phyloP scores from a whole-genome alignment of 2,329 filamentous ascomycete species.

The Ophiostoma quercus region DNA sequence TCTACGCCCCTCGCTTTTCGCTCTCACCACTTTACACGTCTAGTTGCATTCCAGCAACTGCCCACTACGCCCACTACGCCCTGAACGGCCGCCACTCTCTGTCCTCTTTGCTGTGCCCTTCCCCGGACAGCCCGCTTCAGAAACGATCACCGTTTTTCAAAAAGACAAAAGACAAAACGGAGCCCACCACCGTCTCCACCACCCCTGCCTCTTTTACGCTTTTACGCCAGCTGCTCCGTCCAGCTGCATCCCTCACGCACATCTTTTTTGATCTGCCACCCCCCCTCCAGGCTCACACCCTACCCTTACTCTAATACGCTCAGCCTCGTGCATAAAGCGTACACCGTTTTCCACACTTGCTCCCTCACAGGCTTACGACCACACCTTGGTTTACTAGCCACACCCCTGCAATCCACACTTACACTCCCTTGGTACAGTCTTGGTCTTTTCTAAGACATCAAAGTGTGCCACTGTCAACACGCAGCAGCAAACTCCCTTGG shows the following conservation, averaged over 20 bases:
- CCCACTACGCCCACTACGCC: conserved; percentile 10
- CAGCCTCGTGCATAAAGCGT: conserved; percentile 27
- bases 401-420: conserved; percentile 7
- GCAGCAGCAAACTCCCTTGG: conserved; percentile 19
- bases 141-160: conserved; percentile 18
- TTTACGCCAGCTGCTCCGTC: conserved; percentile 14
- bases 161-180: conserved; percentile 7
- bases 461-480: conserved; percentile 24
- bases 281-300: conserved; percentile 16
- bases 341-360: conserved; percentile 16
- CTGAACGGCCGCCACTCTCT: neutral
- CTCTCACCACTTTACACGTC: conserved; percentile 12
- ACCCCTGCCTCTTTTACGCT: conserved; percentile 8
- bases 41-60: conserved; percentile 15
- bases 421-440: neutral
- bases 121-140: neutral
- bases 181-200: conserved; percentile 11
- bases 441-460: conserved; percentile 15
- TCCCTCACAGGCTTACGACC: conserved; percentile 6
- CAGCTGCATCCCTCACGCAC: conserved; percentile 21
- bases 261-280: conserved; percentile 12
- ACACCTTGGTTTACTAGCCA: neutral
- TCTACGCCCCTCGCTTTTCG: neutral
- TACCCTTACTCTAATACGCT: conserved; percentile 13
- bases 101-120: neutral